phyloP scores from a whole-genome alignment of 306 rosid genomes.

The Luffa aegyptiaca region DNA sequence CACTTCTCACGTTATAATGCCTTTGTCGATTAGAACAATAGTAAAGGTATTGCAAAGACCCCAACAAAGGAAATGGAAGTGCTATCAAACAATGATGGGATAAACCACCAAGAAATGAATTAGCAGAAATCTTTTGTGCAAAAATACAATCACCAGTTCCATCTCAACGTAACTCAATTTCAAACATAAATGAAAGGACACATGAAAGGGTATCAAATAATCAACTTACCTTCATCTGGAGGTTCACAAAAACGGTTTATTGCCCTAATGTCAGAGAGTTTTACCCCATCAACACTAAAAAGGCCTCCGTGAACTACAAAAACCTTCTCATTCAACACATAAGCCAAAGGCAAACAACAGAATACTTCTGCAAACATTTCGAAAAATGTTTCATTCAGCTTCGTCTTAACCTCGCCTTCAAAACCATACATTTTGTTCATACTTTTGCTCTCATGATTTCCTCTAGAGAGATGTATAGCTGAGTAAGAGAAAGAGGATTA shows the following conservation, averaged over 20 bases:
- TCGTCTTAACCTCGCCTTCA: constrained; percentile 93
- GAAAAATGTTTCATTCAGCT: constrained; percentile 74
- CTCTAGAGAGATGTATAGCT: constrained; percentile 91
- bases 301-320: constrained; percentile 98
- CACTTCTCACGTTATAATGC: background rate
- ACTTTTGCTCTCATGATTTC: constrained; percentile 97
- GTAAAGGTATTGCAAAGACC: constrained; percentile 1
- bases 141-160: background rate
- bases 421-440: constrained; percentile 99
- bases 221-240: constrained; percentile 79
- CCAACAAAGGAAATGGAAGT: background rate
- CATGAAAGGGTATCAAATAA: background rate
- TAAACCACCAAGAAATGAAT: background rate
- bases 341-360: constrained; percentile 90
- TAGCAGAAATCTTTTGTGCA: background rate
- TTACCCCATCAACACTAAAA: constrained; percentile 92
- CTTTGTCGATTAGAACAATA: background rate
- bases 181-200: background rate
- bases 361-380: constrained; percentile 94
- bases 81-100: background rate
- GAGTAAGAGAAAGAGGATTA: constrained; percentile 18
- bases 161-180: background rate
- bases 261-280: constrained; percentile 64
- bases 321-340: constrained; percentile 73
- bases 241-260: constrained; percentile 96